These are phyloP conservation scores for Cudoniella acicularis DNA, from an alignment of 495 filamentous ascomycete species.

Conservation along the genomic window DNA sequence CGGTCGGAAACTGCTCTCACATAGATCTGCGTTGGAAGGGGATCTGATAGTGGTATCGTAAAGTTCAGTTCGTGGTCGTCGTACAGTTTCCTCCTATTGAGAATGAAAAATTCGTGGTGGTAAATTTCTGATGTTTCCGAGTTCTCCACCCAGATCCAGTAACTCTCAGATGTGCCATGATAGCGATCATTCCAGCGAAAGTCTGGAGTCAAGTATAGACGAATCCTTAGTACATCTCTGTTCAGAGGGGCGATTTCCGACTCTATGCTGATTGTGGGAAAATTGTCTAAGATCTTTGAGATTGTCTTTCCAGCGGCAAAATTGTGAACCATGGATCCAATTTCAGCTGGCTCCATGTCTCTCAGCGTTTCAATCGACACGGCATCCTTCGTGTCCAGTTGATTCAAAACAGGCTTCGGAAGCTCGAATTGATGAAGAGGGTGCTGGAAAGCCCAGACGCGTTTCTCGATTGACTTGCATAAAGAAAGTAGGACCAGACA, in stretches of 20 bases:
- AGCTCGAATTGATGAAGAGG: slow-evolving; percentile 94
- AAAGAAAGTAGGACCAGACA: slow-evolving; percentile 84
- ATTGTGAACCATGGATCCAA: slow-evolving; percentile 90
- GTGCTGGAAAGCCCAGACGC: slow-evolving; percentile 91
- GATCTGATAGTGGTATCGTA: slow-evolving; percentile 92
- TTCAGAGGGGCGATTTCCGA: slow-evolving; percentile 95
- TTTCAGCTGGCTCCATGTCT: slow-evolving; percentile 90
- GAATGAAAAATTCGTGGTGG: slow-evolving; percentile 94
- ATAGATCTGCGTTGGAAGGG: slow-evolving; percentile 91
- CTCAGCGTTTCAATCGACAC: slow-evolving; percentile 75
- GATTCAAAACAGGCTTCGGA: slow-evolving; percentile 73
- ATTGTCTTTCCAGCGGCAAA: slow-evolving; percentile 78
- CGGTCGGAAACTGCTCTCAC: slow-evolving; percentile 90
- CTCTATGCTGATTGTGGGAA: slow-evolving; percentile 86
- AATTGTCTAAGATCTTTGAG: slow-evolving; percentile 77
- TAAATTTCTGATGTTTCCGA: slow-evolving; percentile 97
- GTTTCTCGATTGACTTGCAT: slow-evolving; percentile 94
- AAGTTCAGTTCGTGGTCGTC: slow-evolving; percentile 97
- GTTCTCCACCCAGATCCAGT: slow-evolving; percentile 98
- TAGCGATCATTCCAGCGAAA: slow-evolving; percentile 96
- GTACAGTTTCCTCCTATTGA: slow-evolving; percentile 81
- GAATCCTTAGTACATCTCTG: slow-evolving; percentile 85
- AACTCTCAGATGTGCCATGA: slow-evolving; percentile 90
- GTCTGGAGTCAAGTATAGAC: slow-evolving; percentile 78
- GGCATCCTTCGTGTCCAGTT: slow-evolving; percentile 73